Base-by-base conservation (phyloP, 331 rosid genomes). In the Spiraea crenata region DNA sequence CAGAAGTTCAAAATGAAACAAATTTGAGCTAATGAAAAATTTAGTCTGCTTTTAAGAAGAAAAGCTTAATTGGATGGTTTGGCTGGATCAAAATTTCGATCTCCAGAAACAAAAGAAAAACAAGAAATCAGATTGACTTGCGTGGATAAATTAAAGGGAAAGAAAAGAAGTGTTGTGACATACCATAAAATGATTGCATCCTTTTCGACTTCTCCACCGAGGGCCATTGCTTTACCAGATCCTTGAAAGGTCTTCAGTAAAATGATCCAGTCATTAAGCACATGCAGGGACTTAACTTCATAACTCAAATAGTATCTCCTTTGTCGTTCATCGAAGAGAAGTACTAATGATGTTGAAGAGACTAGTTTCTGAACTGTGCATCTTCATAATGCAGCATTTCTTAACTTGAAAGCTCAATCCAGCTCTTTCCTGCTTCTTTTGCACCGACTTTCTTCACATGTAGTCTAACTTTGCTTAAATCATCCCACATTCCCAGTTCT, bases 371-470 rank as follows among this genome's bases (percentile, higher is more conserved):
- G 82, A 52, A 68, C 71, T 54, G 31, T 65, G 37, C 58, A 79
- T 60, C 50, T 48, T 31, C 40, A 2, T 46, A 72, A 70, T 64
- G 74, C 75, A 59, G 76, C 40, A 64, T 57, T 75, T 70, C 70
- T 84, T 87, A 88, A 69, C 78, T 74, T 46, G 85, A 63, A 76
- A 82, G 80, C 83, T 88, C 93, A 75, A 93, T 87, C 97, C 98
- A 93, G 82, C 97, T 88, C 84, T 84, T 88, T 62, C 97, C 98
- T 44, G 85, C 92, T 71, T 71, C 76, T 83, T 87, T 88, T 37
- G 61, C 68, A 17, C 96, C 90, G 52, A 85, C 73, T 68, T 78
- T 79, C 76, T 74, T 87, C 15, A 76, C 78, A 73, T 87, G 74
- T 73, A 78, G 84, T 78, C 96, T 89, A 13, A 82, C 85, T 82